phyloP scores from a whole-genome alignment of 495 filamentous ascomycete species.

The Pyronema domesticum region DNA sequence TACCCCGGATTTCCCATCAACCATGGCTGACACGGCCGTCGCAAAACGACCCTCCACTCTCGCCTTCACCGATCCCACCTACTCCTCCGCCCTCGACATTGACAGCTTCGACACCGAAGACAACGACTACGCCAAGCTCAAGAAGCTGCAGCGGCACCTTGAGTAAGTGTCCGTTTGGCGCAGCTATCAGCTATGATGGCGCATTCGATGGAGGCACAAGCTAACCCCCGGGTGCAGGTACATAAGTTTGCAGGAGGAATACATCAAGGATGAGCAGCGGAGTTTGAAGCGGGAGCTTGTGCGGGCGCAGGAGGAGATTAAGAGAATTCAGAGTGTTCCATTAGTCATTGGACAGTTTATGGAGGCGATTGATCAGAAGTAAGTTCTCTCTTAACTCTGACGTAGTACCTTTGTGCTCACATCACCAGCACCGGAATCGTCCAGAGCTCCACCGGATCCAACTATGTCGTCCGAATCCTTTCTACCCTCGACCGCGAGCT shows the following conservation, averaged over 20 bases:
- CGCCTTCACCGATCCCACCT: slow-evolving; percentile 21
- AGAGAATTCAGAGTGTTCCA: slow-evolving; percentile 94
- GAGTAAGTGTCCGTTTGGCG: slow-evolving; percentile 40
- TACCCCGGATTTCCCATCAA: not conserved
- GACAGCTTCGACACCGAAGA: slow-evolving; percentile 67
- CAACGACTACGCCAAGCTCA: slow-evolving; percentile 88
- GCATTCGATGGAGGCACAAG: not conserved
- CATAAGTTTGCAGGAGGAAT: slow-evolving; percentile 96
- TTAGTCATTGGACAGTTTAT: slow-evolving; percentile 98
- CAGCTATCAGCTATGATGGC: not conserved
- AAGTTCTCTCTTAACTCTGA: slow-evolving; percentile 21
- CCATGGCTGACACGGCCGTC: slow-evolving; percentile 23
- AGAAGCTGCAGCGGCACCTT: slow-evolving; percentile 86
- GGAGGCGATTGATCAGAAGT: slow-evolving; percentile 99
- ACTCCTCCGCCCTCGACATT: slow-evolving; percentile 67
- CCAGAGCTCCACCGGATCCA: slow-evolving; percentile 92
- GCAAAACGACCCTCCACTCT: slow-evolving; percentile 17
- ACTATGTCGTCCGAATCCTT: slow-evolving; percentile 96
- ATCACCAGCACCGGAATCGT: slow-evolving; percentile 78
- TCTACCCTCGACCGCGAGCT: slow-evolving; percentile 96
- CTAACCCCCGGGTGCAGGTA: slow-evolving; percentile 37
- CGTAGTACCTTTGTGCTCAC: not conserved
- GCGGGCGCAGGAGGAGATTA: slow-evolving; percentile 96
- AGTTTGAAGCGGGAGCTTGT: slow-evolving; percentile 95
- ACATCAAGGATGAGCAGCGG: slow-evolving; percentile 99